Evolutionary conservation across 176 grass and related monocot genomes (phyloP).

Genomic region (Aegilops longissima): DNA sequence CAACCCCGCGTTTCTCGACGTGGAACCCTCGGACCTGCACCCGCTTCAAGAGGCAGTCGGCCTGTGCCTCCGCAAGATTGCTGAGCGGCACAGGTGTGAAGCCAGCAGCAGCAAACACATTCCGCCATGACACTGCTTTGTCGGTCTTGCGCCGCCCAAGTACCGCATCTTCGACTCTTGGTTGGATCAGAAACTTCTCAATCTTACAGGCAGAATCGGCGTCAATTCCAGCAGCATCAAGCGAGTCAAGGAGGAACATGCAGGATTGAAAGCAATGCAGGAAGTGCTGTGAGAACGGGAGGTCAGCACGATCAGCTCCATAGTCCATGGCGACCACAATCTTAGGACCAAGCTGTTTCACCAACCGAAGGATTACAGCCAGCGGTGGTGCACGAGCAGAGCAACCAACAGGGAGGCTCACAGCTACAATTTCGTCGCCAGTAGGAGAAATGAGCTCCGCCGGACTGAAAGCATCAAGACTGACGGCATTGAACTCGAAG

Average conservation of each 20-base stretch:
- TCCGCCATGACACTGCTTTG: constrained; percentile 61
- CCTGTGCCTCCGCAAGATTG: constrained; percentile 71
- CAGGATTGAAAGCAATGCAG: constrained; percentile 77
- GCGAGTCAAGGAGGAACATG: constrained; percentile 77
- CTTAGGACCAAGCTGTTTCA: constrained; percentile 79
- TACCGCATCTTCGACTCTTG: constrained; percentile 61
- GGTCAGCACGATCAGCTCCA: constrained; percentile 67
- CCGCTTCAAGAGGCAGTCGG: constrained; percentile 75
- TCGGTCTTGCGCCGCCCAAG: constrained; percentile 50
- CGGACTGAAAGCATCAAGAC: constrained; percentile 55
- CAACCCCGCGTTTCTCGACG: constrained; percentile 66
- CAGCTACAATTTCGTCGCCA: constrained; percentile 60
- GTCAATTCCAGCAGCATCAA: constrained; percentile 69
- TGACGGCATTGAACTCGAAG: constrained; percentile 67
- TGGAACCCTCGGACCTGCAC: constrained; percentile 86
- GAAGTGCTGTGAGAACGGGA: constrained; percentile 74
- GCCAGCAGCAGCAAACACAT: constrained; percentile 59
- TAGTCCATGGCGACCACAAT: constrained; percentile 76
- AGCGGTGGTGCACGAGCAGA: constrained; percentile 49
- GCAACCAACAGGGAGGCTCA: constrained; percentile 68
- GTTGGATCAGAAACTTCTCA: constrained; percentile 75
- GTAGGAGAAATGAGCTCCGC: constrained; percentile 38
- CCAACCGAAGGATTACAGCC: constrained; percentile 52
- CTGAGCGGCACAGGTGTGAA: constrained; percentile 59
- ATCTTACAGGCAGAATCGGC: constrained; percentile 64